Evolutionary conservation across 2,329 filamentous ascomycete species (phyloP).

Genomic region (Exophiala sp.): DNA sequence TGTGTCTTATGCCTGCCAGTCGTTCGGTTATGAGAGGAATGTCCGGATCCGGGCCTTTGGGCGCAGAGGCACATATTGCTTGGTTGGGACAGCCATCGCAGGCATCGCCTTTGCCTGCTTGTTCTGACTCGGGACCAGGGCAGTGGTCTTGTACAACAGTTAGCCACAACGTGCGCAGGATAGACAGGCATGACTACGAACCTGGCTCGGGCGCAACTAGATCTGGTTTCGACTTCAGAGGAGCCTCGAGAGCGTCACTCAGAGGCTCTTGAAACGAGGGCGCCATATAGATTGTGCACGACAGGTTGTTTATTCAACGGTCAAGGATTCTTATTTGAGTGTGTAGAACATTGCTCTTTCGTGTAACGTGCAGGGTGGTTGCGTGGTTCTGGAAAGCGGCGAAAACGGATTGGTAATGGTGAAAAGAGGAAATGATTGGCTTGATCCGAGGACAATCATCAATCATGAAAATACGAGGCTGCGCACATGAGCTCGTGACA

Average conservation of each 20-base stretch:
- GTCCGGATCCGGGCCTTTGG: conserved; percentile 93
- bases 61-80: conserved; percentile 85
- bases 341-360: no score
- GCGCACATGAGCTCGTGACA: no score
- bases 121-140: conserved; percentile 65
- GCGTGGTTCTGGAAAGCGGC: not conserved
- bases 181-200: conserved; percentile 31
- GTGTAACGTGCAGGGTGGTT: not conserved
- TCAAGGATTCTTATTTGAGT: no score
- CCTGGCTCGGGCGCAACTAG: conserved; percentile 89
- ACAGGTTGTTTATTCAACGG: no score
- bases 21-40: conserved; percentile 82
- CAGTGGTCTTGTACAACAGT: conserved; percentile 66
- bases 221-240: conserved; percentile 72
- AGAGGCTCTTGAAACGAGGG: conserved; percentile 74
- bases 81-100: conserved; percentile 97
- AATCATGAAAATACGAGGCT: not conserved
- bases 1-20: conserved; percentile 78
- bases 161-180: not conserved
- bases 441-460: not conserved
- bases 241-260: conserved; percentile 69
- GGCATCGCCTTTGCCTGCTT: conserved; percentile 66
- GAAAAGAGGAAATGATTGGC: conserved; percentile 3
- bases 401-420: conserved; percentile 12
- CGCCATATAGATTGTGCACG: conserved; percentile 56